phyloP scores from a whole-genome alignment of 2,329 filamentous ascomycete species.

The Chaetomiaceae sp. region DNA sequence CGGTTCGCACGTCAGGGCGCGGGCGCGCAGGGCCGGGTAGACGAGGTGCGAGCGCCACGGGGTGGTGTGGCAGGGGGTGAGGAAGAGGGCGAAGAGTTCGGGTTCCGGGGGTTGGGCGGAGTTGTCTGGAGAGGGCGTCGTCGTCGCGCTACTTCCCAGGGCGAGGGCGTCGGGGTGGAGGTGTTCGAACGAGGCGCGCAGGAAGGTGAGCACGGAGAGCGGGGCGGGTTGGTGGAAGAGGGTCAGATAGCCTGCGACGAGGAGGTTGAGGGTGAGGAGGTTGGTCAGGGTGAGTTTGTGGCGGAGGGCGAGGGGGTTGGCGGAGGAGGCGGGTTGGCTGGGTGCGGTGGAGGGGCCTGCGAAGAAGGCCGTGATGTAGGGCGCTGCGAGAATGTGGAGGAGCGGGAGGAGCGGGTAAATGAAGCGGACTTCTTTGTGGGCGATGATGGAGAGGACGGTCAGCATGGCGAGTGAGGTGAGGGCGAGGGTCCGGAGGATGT shows the following conservation, averaged over 20 bases:
- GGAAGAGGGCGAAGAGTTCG: constrained; percentile 67
- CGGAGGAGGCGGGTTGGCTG: constrained; percentile 17
- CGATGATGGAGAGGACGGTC: constrained; percentile 65
- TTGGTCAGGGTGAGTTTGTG: constrained; percentile 52
- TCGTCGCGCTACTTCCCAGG: constrained; percentile 26
- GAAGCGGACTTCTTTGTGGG: constrained; percentile 97
- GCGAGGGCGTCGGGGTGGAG: constrained; percentile 43
- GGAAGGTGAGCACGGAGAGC: constrained; percentile 65
- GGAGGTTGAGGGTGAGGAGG: constrained; percentile 61
- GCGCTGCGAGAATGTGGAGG: constrained; percentile 76
- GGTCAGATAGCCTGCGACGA: constrained; percentile 69
- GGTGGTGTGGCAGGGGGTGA: constrained; percentile 94
- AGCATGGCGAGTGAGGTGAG: constrained; percentile 57
- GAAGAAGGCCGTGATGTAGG: constrained; percentile 63
- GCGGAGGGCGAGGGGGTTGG: constrained; percentile 33
- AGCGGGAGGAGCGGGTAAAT: constrained; percentile 86
- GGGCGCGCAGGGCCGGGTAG: constrained; percentile 67
- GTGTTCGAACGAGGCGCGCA: constrained; percentile 68
- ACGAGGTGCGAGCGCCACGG: constrained; percentile 89
- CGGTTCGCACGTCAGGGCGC: constrained; percentile 86
- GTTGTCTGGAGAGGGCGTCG: constrained; percentile 27
- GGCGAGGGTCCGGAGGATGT: constrained; percentile 51
- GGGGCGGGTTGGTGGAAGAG: constrained; percentile 77
- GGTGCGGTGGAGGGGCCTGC: constrained; percentile 33
- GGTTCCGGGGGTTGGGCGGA: constrained; percentile 24